Evolutionary conservation across 2,329 filamentous ascomycete species (phyloP).

Genomic region (Pseudopithomyces maydicus): DNA sequence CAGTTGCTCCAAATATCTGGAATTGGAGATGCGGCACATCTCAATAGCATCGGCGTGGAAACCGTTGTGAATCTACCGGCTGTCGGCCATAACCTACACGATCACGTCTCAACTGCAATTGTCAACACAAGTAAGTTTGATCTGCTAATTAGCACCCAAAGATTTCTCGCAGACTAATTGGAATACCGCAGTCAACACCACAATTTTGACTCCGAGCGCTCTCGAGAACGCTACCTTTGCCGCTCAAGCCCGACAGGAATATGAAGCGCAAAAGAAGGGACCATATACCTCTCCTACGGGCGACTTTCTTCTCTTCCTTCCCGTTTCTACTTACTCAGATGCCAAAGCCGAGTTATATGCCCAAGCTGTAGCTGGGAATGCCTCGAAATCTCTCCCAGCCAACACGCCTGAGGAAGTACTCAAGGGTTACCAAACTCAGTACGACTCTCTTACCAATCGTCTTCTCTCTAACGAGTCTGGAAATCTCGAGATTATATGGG

Average conservation of each 20-base stretch:
- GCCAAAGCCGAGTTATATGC: conserved; percentile 17
- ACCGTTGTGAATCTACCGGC: conserved; percentile 29
- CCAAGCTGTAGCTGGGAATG: conserved; percentile 18
- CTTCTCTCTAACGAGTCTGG: conserved; percentile 22
- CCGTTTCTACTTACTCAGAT: conserved; percentile 24
- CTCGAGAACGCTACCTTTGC: conserved; percentile 23
- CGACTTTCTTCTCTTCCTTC: conserved; percentile 30
- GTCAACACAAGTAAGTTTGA: conserved; percentile 17
- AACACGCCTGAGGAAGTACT: conserved; percentile 21
- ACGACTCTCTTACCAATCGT: conserved; percentile 22
- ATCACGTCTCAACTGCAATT: conserved; percentile 19
- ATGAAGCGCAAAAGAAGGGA: conserved; percentile 15
- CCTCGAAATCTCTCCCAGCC: conserved; percentile 21
- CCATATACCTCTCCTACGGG: conserved; percentile 22
- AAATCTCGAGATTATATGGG: conserved; percentile 26
- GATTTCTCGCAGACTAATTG: background rate
- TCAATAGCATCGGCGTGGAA: conserved; percentile 23
- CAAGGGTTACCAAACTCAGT: conserved; percentile 21
- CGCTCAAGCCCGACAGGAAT: conserved; percentile 23
- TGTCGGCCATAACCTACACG: conserved; percentile 31
- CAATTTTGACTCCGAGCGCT: background rate
- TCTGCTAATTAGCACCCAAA: background rate
- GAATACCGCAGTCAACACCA: background rate
- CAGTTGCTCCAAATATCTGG: conserved; percentile 35
- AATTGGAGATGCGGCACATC: conserved; percentile 27